phyloP scores from a whole-genome alignment of 2,329 filamentous ascomycete species.

The Sporothrix pallida region DNA sequence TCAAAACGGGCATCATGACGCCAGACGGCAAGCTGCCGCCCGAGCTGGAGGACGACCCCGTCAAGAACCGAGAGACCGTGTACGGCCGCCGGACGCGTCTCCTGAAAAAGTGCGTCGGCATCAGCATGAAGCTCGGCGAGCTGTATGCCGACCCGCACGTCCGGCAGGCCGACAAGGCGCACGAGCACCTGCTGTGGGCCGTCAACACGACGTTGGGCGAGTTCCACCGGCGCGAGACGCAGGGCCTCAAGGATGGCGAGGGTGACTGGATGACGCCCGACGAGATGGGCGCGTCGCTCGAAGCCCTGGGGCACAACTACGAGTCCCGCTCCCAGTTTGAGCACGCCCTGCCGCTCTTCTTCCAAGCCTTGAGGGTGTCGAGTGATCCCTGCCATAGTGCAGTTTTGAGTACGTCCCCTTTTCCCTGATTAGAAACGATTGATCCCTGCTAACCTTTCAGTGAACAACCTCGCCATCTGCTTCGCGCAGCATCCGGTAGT shows the following conservation, averaged over 20 bases:
- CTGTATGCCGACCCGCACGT: constrained; percentile 80
- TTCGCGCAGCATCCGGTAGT: constrained; percentile 69
- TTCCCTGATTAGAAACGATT: neutral
- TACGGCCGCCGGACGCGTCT: constrained; percentile 68
- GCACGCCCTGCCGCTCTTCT: constrained; percentile 82
- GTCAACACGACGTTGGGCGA: constrained; percentile 82
- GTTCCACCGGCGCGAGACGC: constrained; percentile 67
- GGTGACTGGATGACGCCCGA: constrained; percentile 72
- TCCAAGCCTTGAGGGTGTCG: constrained; percentile 78
- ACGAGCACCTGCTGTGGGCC: constrained; percentile 77
- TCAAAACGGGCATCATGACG: constrained; percentile 5
- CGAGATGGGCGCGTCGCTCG: constrained; percentile 75
- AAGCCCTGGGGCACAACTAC: constrained; percentile 79
- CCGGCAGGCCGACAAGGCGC: constrained; percentile 73
- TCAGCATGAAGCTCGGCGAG: constrained; percentile 83
- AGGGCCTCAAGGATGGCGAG: constrained; percentile 73
- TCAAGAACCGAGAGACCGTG: constrained; percentile 51
- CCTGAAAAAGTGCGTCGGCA: constrained; percentile 73
- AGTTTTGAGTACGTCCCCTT: constrained; percentile 68
- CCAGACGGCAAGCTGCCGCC: too few relatives aligned
- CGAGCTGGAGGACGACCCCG: too few relatives aligned
- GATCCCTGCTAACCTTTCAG: constrained; percentile 44
- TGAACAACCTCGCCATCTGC: constrained; percentile 81
- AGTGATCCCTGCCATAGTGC: constrained; percentile 75
- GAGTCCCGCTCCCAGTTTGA: constrained; percentile 75